These are phyloP conservation scores for Podaxis sp. DNA, from an alignment of 768 basidiomycete genomes.

Conservation along the genomic window DNA sequence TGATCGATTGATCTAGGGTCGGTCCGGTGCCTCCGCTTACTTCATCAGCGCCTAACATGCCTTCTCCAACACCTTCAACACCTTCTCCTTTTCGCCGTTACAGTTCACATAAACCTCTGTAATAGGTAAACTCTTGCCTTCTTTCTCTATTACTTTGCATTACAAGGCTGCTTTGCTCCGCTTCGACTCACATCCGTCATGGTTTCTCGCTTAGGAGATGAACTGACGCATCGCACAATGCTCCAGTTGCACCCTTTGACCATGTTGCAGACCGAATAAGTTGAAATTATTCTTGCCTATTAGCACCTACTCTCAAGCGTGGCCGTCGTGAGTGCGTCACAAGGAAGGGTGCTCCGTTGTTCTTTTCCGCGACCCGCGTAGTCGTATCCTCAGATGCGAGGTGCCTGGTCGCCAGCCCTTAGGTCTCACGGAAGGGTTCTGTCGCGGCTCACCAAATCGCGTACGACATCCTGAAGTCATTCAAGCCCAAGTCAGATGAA, in stretches of 20 bases:
- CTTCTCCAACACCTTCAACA: neutral
- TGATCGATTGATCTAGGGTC: neutral
- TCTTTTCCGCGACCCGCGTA: neutral
- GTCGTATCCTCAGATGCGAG: neutral
- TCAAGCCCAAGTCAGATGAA: conserved; percentile 8
- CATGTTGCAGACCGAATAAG: neutral
- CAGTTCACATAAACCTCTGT: conserved; percentile 2
- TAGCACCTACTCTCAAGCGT: neutral
- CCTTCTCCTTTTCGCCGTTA: neutral
- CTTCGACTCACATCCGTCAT: neutral
- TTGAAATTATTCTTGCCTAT: neutral
- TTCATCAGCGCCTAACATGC: neutral
- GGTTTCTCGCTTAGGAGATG: conserved; percentile 4
- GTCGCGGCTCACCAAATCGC: conserved; percentile 7
- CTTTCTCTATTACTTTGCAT: conserved; percentile 4
- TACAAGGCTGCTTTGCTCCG: neutral
- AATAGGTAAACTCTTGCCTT: conserved; percentile 3
- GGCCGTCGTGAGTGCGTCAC: neutral
- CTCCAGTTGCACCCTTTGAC: neutral
- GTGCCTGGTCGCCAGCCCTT: conserved; percentile 6
- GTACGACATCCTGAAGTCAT: conserved; percentile 7
- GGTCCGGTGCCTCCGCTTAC: neutral
- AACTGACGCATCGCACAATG: neutral
- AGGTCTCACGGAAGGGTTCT: conserved; percentile 1
- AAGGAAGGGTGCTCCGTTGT: neutral